Conservation (phyloP, 257 asterid species). For the Lithospermum erythrorhizon region DNA sequence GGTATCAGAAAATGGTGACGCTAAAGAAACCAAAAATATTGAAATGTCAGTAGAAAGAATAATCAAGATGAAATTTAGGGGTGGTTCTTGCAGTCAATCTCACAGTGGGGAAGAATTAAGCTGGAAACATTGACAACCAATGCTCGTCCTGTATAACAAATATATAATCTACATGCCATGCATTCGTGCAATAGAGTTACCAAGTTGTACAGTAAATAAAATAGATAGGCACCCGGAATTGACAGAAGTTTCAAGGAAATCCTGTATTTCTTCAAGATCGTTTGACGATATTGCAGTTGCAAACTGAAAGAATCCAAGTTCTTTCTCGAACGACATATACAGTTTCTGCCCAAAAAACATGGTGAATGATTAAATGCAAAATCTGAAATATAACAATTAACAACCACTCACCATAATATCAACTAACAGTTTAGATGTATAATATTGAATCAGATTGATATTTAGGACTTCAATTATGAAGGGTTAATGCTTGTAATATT, state of each 20-base stretch:
- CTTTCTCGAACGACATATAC: conserved; percentile 79
- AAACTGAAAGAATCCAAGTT: conserved; percentile 61
- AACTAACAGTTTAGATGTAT: neutral
- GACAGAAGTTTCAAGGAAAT: conserved; percentile 83
- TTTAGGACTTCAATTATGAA: neutral
- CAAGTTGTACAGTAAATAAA: neutral
- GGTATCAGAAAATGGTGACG: neutral
- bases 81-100: neutral
- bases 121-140: neutral
- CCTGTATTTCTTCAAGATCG: conserved; percentile 89
- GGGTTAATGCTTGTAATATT: too few species aligned
- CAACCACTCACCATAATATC: neutral
- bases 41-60: neutral
- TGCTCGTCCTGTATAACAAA: neutral
- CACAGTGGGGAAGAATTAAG: neutral
- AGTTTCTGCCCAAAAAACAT: conserved; percentile 69
- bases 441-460: neutral
- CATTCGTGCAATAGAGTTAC: neutral
- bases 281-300: conserved; percentile 77
- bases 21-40: neutral
- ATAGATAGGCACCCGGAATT: conserved; percentile 42
- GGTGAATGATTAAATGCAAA: conserved; percentile 13
- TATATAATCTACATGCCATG: neutral
- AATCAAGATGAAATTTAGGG: neutral
- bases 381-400: conserved; percentile 7